phyloP scores from a whole-genome alignment of 2,329 filamentous ascomycete species.

The Lasiodiplodia citricola region DNA sequence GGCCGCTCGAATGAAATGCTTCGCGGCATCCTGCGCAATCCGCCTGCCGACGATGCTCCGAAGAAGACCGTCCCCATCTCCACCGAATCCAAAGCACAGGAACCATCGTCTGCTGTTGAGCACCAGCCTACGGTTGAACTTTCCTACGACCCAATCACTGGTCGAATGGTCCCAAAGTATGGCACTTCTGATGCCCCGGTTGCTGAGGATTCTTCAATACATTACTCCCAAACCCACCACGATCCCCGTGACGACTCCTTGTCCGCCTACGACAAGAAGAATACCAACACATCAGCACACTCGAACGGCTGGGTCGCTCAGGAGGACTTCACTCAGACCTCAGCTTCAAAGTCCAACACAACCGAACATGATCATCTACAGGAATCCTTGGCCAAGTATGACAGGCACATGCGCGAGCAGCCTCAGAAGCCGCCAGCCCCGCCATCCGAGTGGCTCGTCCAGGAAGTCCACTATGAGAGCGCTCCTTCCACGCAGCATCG shows the following conservation, averaged over 20 bases:
- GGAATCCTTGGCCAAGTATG: slow-evolving; percentile 9
- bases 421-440: slow-evolving; percentile 15
- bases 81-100: slow-evolving; percentile 26
- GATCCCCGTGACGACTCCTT: slow-evolving; percentile 22
- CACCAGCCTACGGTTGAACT: neutral
- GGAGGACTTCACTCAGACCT: neutral
- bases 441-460: slow-evolving; percentile 17
- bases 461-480: slow-evolving; percentile 1
- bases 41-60: slow-evolving; percentile 36
- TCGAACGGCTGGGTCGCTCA: neutral
- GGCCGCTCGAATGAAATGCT: slow-evolving; percentile 46
- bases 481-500: slow-evolving; percentile 38
- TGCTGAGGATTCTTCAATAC: slow-evolving; percentile 26
- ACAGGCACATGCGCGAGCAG: neutral
- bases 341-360: neutral
- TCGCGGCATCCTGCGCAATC: slow-evolving; percentile 36
- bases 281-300: neutral
- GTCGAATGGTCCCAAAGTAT: slow-evolving; percentile 40
- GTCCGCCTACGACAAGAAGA: slow-evolving; percentile 15
- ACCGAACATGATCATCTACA: neutral
- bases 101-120: neutral
- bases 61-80: slow-evolving; percentile 27
- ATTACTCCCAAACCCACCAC: slow-evolving; percentile 13
- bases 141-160: slow-evolving; percentile 45
- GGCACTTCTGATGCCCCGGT: neutral